phyloP scores from a whole-genome alignment of 768 basidiomycete species.

The Gloeopeniophorella convolvens region DNA sequence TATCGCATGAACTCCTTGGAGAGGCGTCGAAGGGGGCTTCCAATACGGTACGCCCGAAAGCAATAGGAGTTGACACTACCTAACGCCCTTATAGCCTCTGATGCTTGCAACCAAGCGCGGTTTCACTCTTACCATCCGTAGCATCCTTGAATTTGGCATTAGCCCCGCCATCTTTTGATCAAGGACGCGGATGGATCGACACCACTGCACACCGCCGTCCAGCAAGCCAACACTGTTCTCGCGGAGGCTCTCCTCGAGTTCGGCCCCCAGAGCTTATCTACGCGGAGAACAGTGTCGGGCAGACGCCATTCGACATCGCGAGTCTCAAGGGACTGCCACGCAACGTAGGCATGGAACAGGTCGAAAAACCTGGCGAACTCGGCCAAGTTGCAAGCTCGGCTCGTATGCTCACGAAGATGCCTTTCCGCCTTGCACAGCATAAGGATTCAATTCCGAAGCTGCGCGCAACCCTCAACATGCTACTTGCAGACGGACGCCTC shows the following conservation, averaged over 20 bases:
- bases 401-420: background rate
- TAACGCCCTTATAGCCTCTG: slow-evolving; percentile 37
- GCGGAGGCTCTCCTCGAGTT: slow-evolving; percentile 34
- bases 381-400: background rate
- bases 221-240: slow-evolving; percentile 30
- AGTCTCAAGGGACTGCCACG: slow-evolving; percentile 15
- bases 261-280: slow-evolving; percentile 35
- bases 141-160: slow-evolving; percentile 35
- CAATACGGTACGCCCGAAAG: slow-evolving; percentile 45
- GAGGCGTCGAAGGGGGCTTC: slow-evolving; percentile 40
- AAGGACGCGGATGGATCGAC: slow-evolving; percentile 46
- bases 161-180: slow-evolving; percentile 30
- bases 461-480: slow-evolving; percentile 7
- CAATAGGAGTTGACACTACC: no score
- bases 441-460: slow-evolving; percentile 14
- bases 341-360: background rate
- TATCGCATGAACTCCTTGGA: slow-evolving; percentile 36
- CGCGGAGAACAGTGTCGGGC: slow-evolving; percentile 40
- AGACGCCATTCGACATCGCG: slow-evolving; percentile 27
- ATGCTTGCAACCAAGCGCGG: slow-evolving; percentile 43
- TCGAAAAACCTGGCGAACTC: background rate
- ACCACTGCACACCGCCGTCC: slow-evolving; percentile 44
- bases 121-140: slow-evolving; percentile 25
- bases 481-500: slow-evolving; percentile 12
- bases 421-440: slow-evolving; percentile 13